A percentile compares a stretch with the other conserved stretches of the same genome.
phyloP scores from a whole-genome alignment of 1,284 basidiomycete genomes.

The Moesziomyces antarcticus region DNA sequence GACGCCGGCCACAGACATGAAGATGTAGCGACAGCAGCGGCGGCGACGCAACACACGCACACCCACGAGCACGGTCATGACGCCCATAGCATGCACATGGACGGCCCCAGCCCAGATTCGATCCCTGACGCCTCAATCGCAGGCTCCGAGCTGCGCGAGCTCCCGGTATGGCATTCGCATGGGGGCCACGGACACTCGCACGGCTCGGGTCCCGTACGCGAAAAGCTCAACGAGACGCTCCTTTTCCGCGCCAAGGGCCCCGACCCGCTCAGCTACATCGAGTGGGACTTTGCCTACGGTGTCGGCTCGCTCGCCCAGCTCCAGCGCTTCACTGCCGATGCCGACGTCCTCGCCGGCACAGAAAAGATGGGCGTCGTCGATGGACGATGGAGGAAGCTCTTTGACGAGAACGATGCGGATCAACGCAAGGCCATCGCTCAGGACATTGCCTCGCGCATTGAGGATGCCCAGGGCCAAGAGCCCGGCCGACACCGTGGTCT shows the following conservation, averaged over 20 bases:
- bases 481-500: conserved; percentile 45
- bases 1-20: conserved; percentile 4
- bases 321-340: conserved; percentile 45
- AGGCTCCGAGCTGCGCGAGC: conserved; percentile 13
- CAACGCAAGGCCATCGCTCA: conserved; percentile 33
- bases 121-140: conserved; percentile 16
- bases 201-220: conserved; percentile 27
- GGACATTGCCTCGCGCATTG: conserved; percentile 41
- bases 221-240: conserved; percentile 56
- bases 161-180: conserved; percentile 30
- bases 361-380: conserved; percentile 55
- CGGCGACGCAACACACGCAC: conserved; percentile 1
- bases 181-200: conserved; percentile 46
- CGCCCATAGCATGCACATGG: conserved; percentile 7
- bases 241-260: conserved; percentile 60
- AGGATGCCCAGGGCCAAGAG: conserved; percentile 11
- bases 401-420: conserved; percentile 43
- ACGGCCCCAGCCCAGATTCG: conserved; percentile 19
- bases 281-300: conserved; percentile 62
- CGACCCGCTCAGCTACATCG: conserved; percentile 64
- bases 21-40: neutral
- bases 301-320: conserved; percentile 43
- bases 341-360: conserved; percentile 30
- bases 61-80: neutral
- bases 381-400: conserved; percentile 60